Base-by-base conservation (phyloP, 2,329 filamentous ascomycete genomes). In the Aotearoamyces nothofagi region DNA sequence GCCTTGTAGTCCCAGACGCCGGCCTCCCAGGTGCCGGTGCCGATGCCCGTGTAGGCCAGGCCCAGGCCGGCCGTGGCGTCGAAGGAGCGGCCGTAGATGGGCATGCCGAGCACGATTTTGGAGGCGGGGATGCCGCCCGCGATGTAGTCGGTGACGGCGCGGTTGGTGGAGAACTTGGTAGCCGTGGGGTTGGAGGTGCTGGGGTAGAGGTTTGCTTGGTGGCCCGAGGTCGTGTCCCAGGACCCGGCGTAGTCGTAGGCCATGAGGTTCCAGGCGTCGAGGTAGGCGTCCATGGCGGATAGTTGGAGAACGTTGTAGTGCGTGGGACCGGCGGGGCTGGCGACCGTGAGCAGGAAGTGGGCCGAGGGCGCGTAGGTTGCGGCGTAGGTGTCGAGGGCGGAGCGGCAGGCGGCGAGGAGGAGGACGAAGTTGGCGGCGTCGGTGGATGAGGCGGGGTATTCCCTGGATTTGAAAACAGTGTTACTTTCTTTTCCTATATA, bases 1-100 rank as follows among this genome's bases (percentile, higher is more conserved):
- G 53, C 75, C 55, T 86, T 90, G 61, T 79, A 90, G 48, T 92
- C 80, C 69, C 76, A 87, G 3, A 83, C 58, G 0, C 78, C 78
- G 11, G 61, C 56, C 52, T 90, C 80, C 71, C 73, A 87, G 30
- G 61, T 72, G 0, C 79, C 80, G 9, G 55, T 47, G 2, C 79
- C 80, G 13, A 76, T 53, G 11, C 78, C 78, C 3, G 44, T 61
- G 53, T 62, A 90, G 0, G 63, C 33, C 35, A 64, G 51, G 6
- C 81, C 82, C 2, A 75, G 63, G 0, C 80, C 80, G n/a, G 57
- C 51, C 0, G 82, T 78, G 19, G 59, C 52, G 26, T 61, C 53
- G 44, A 87, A 90, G 0, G 73, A 59, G 13, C 78, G 74, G 1
- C 81, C 82, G 46, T 90, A 90, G 5, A 92, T 58, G 0, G 83